Base-by-base conservation (phyloP, 352 stramenopile species). In the Pythium oligandrum region DNA sequence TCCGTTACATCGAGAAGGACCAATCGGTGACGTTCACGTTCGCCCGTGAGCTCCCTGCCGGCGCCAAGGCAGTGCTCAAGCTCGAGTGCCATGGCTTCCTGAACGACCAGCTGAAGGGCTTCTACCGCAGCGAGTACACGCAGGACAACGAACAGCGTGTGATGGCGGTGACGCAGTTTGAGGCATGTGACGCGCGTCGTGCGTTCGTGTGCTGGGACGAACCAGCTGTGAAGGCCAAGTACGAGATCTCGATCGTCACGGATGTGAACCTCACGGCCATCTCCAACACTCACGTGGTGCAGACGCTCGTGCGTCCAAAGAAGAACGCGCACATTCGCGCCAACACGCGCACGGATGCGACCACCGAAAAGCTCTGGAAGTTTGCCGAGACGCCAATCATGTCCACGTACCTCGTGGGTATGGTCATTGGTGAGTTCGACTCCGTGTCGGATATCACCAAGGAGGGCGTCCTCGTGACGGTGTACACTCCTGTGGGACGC, bases 151-250 rank as follows among this genome's bases (percentile, higher is more conserved):
- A 98, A 57, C 83, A 68, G 51, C 94, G 96, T 40, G 69, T 98
- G 34, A 98, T 99, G 85, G 96, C 95, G 3, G 96, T 94, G 32
- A 89, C 80, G 50, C 78, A 91, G 60, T 92, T 91, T 49, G 75
- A 84, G 53, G 84, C 86, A 43, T 88, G 88, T 48, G 84, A 97
- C 48, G 86, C 87, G n/a, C 84, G 96, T 47, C 84, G 93, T 26
- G 95, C 93, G 32, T 99, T 99, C 64, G 95, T 96, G 6, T 99
- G 97, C 76, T 98, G 96, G 86, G 97, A 99, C 70, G 97, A 99
- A 70, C 97, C 97, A 2, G 86, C 90, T 11, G 75, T 96, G 37
- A 99, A 99, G 75, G 95, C 96, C 30, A 86, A 84, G 17, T 99
- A 98, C 66, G 71, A 88, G 50, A 88, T 99, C 48, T 88, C 83